Conservation (phyloP, 1,284 basidiomycete genomes). For the Polyporus tsugae region DNA sequence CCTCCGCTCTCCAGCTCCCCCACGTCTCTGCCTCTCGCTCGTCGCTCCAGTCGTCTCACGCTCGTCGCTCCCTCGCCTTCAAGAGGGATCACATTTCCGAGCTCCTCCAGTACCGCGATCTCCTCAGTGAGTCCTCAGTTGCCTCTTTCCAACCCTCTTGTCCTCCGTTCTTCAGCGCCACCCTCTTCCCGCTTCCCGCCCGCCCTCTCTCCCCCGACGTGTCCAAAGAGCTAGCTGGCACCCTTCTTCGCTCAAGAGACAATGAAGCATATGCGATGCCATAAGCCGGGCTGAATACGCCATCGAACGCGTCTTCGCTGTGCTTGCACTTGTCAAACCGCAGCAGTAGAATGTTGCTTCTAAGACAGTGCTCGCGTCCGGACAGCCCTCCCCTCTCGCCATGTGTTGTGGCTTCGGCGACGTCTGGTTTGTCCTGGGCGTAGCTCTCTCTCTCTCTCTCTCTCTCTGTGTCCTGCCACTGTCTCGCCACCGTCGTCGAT, state of each 20-base stretch:
- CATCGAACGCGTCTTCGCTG: background rate
- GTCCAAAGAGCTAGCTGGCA: background rate
- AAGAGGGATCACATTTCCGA: conserved; percentile 20
- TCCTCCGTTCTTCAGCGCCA: background rate
- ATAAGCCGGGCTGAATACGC: background rate
- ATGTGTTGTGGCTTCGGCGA: conserved; percentile 2
- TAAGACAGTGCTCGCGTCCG: background rate
- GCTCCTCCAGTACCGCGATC: conserved; percentile 22
- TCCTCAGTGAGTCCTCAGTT: conserved; percentile 27
- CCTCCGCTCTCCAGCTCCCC: conserved; percentile 30
- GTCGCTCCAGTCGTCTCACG: conserved; percentile 35
- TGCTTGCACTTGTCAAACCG: conserved; percentile 3
- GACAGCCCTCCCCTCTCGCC: background rate
- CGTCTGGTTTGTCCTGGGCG: background rate
- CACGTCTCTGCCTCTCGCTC: conserved; percentile 35
- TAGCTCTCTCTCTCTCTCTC: background rate
- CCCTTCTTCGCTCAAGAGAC: background rate
- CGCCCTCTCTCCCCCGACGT: background rate
- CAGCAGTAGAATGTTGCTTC: background rate
- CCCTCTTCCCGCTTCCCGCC: background rate
- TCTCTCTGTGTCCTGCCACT: background rate
- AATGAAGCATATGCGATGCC: background rate
- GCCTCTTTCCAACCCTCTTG: background rate
- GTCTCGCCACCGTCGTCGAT: conserved; percentile 4
- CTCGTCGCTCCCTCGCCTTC: conserved; percentile 33